A percentile compares a stretch with the other conserved stretches of the same genome.
phyloP scores from a whole-genome alignment of 768 basidiomycete genomes.

The Austroboletus festivus region DNA sequence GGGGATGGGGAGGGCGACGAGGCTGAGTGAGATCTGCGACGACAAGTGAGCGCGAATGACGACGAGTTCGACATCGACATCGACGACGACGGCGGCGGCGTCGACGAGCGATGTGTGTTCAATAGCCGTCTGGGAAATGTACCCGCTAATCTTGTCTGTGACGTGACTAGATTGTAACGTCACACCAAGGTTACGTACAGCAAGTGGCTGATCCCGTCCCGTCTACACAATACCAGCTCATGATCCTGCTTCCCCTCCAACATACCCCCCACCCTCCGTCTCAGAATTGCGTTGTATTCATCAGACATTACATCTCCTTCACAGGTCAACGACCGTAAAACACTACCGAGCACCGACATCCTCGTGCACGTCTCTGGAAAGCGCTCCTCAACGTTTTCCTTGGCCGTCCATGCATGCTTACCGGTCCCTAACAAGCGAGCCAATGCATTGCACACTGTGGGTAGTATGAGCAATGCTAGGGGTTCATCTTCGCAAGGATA shows the following conservation, averaged over 20 bases:
- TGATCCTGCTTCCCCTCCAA: not conserved
- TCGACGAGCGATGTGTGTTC: not conserved
- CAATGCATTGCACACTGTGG: conserved; percentile 51
- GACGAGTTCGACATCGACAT: conserved; percentile 34
- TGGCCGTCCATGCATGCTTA: conserved; percentile 18
- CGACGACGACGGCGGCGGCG: conserved; percentile 5
- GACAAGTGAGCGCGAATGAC: conserved; percentile 35
- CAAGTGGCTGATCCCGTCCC: conserved; percentile 12
- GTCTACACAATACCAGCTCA: conserved; percentile 23
- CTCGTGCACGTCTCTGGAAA: conserved; percentile 37
- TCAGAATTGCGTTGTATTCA: conserved; percentile 31
- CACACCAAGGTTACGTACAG: conserved; percentile 21
- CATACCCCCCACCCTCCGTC: conserved; percentile 24
- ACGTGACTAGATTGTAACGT: conserved; percentile 24
- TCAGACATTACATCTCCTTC: conserved; percentile 8
- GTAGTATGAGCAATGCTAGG: conserved; percentile 47
- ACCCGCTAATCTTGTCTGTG: not conserved
- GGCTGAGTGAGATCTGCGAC: conserved; percentile 54
- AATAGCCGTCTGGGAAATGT: too few species aligned
- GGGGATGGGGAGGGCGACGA: conserved; percentile 36
- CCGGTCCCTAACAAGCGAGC: conserved; percentile 35
- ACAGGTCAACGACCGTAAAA: conserved; percentile 34
- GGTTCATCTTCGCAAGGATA: conserved; percentile 47
- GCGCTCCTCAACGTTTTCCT: not conserved
- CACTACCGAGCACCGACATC: conserved; percentile 42